Percentiles rank a stretch among this genome's conserved stretches.
phyloP scores from a whole-genome alignment of 1,284 basidiomycete species.

The Malassezia equina region DNA sequence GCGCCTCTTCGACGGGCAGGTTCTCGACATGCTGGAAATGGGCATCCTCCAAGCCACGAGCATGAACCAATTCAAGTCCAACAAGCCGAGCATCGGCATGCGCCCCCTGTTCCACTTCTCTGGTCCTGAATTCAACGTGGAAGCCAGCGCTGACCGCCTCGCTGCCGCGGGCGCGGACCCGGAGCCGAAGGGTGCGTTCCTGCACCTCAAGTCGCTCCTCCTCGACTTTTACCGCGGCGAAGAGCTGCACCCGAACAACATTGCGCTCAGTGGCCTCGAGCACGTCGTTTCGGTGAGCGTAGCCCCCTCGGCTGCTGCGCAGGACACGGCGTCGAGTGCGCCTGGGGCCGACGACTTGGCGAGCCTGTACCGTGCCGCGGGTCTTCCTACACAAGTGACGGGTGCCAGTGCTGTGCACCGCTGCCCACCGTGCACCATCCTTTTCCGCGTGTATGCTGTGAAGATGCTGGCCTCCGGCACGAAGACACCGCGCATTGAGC shows the following conservation, averaged over 20 bases:
- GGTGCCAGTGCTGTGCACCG: constrained; percentile 55
- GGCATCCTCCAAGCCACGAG: constrained; percentile 69
- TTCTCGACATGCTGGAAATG: constrained; percentile 90
- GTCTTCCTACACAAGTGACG: constrained; percentile 26
- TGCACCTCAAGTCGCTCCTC: constrained; percentile 71
- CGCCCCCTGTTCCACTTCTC: constrained; percentile 91
- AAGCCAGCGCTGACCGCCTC: constrained; percentile 24
- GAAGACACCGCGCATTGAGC: constrained; percentile 54
- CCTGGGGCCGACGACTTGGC: constrained; percentile 15
- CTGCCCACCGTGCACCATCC: constrained; percentile 53
- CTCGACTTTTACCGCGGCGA: constrained; percentile 73
- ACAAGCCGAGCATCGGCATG: constrained; percentile 79
- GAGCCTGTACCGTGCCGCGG: constrained; percentile 34
- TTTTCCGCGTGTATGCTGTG: constrained; percentile 77
- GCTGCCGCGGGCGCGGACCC: constrained; percentile 23
- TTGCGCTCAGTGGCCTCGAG: constrained; percentile 72
- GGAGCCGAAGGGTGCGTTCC: constrained; percentile 29
- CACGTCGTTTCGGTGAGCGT: constrained; percentile 62
- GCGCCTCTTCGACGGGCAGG: constrained; percentile 72
- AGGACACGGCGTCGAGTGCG: neutral
- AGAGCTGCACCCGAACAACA: constrained; percentile 62
- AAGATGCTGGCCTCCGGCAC: constrained; percentile 59
- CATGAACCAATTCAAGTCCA: constrained; percentile 74
- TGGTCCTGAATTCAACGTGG: constrained; percentile 50
- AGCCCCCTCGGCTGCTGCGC: constrained; percentile 16